Conservation (phyloP, 352 stramenopile species). For the Elongisporangium anandrum region DNA sequence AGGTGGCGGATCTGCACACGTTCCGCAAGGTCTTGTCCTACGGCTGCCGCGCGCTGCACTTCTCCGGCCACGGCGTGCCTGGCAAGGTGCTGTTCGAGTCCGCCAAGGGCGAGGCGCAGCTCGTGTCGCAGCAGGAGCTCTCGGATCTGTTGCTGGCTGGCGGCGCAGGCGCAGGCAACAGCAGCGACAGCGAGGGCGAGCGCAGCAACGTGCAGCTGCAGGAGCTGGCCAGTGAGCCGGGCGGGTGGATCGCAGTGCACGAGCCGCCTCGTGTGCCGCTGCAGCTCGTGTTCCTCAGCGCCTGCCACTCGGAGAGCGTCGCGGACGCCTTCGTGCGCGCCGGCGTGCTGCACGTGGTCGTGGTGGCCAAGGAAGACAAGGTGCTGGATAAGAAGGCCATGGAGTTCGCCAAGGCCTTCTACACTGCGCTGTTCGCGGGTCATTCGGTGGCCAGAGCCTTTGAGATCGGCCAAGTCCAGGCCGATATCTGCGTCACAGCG, state of each 20-base stretch:
- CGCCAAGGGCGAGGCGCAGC: slow-evolving; percentile 74
- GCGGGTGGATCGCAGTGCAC: slow-evolving; percentile 32
- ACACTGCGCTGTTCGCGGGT: slow-evolving; percentile 78
- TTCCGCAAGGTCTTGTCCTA: slow-evolving; percentile 80
- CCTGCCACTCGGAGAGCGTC: slow-evolving; percentile 86
- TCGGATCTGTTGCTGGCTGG: slow-evolving; percentile 69
- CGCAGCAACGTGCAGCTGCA: slow-evolving; percentile 9
- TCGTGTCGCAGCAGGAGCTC: slow-evolving; percentile 77
- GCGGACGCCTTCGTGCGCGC: slow-evolving; percentile 86
- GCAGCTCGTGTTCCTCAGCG: slow-evolving; percentile 87
- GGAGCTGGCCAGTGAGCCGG: slow-evolving; percentile 3
- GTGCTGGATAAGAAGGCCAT: slow-evolving; percentile 85
- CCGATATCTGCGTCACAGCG: slow-evolving; percentile 50
- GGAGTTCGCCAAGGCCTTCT: slow-evolving; percentile 88
- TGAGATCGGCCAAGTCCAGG: slow-evolving; percentile 79
- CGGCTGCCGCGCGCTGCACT: slow-evolving; percentile 72
- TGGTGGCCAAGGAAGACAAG: slow-evolving; percentile 83
- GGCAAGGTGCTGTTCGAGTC: slow-evolving; percentile 84
- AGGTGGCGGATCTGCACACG: slow-evolving; percentile 76
- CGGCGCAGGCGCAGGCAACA: slow-evolving; percentile 37
- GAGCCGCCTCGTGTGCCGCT: slow-evolving; percentile 41
- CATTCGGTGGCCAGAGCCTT: slow-evolving; percentile 77
- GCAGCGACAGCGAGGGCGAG: slow-evolving; percentile 6
- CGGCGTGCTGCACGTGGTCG: slow-evolving; percentile 88
- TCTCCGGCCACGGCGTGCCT: slow-evolving; percentile 70